phyloP scores from a whole-genome alignment of 2,329 filamentous ascomycete genomes.

The Thelonectria olida region DNA sequence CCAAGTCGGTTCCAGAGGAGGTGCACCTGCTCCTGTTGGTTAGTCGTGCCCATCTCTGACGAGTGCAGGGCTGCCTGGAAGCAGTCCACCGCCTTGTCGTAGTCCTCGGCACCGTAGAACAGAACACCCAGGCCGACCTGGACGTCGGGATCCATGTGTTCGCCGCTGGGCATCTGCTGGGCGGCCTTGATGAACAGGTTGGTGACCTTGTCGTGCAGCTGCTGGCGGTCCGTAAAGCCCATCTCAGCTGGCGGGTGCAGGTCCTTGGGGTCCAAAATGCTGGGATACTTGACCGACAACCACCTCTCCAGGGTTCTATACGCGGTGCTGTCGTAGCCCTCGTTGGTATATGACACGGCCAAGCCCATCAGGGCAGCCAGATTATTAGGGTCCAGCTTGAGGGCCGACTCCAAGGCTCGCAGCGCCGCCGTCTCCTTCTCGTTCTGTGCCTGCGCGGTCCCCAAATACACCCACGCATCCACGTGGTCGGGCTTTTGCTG shows the following conservation, averaged over 20 bases:
- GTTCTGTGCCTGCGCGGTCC: constrained; percentile 94
- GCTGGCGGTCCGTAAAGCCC: constrained; percentile 91
- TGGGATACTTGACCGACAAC: constrained; percentile 94
- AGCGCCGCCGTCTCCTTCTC: constrained; percentile 98
- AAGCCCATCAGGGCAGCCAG: constrained; percentile 92
- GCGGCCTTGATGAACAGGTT: constrained; percentile 91
- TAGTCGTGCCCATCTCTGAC: constrained; percentile 83
- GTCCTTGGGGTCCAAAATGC: constrained; percentile 76
- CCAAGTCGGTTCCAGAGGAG: constrained; percentile 97
- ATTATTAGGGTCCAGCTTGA: constrained; percentile 88
- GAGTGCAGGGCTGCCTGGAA: constrained; percentile 91
- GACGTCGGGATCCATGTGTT: constrained; percentile 97
- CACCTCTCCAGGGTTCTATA: constrained; percentile 97
- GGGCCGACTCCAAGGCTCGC: constrained; percentile 87
- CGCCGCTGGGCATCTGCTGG: constrained; percentile 88
- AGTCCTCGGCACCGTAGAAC: constrained; percentile 97
- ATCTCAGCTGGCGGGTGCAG: constrained; percentile 82
- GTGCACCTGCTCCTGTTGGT: constrained; percentile 87
- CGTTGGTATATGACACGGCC: constrained; percentile 97
- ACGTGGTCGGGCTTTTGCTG: constrained; percentile 89
- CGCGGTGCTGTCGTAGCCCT: constrained; percentile 96
- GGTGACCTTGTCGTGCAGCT: constrained; percentile 90
- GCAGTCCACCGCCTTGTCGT: constrained; percentile 98
- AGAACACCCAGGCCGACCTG: constrained; percentile 96
- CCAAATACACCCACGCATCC: constrained; percentile 93